A percentile compares a stretch with the other conserved stretches of the same genome.
Conservation (phyloP, 148 eudicot genomes). For the Dysphania ambrosioides region DNA sequence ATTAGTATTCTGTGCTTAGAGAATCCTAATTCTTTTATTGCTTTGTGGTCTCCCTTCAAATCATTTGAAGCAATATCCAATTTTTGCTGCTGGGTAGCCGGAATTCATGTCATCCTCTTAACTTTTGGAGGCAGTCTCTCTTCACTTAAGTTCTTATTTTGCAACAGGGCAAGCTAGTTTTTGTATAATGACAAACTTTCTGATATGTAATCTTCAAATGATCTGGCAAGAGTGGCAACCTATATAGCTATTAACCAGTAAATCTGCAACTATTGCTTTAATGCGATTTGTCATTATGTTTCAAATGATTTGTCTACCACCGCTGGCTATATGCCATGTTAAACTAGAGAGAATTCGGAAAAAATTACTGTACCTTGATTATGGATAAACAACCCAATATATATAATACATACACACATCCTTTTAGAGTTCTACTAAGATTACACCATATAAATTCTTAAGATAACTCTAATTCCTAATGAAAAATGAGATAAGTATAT, state of each 20-base stretch:
- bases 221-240: neutral
- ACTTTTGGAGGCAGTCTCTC: neutral
- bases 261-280: neutral
- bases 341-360: no score
- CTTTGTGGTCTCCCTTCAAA: neutral
- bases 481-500: no score
- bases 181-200: neutral
- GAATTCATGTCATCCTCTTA: neutral
- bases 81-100: neutral
- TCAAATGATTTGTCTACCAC: neutral
- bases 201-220: neutral
- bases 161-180: neutral
- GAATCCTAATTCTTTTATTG: neutral
- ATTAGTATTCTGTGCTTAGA: neutral
- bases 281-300: neutral
- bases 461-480: no score
- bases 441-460: no score
- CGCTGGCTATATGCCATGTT: neutral
- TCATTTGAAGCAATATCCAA: neutral
- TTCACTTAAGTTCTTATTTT: neutral
- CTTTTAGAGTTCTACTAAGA: no score
- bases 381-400: no score
- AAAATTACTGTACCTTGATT: no score
- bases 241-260: neutral
- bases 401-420: no score